Conservation (phyloP, 345 rosid species). For the Citrus sp. region DNA sequence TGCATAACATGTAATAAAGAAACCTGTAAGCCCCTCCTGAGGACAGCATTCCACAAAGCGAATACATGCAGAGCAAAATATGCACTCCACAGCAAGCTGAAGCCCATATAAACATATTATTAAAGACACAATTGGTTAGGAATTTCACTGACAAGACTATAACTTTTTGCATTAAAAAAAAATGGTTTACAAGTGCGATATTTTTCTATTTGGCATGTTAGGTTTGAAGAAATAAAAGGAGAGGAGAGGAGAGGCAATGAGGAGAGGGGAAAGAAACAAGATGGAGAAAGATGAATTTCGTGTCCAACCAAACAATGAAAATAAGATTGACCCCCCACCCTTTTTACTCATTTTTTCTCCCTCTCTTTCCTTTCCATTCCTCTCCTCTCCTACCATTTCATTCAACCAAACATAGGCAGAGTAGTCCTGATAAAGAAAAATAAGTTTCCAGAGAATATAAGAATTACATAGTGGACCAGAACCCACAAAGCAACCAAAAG, state of each 20-base stretch:
- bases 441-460: neutral
- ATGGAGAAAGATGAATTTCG: no score
- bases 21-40: constrained; percentile 96
- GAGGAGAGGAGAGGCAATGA: no score
- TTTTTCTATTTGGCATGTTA: neutral
- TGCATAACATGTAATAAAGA: constrained; percentile 25
- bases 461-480: neutral
- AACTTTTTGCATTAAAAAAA: neutral
- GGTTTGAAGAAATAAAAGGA: no score
- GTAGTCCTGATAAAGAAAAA: no score
- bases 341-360: no score
- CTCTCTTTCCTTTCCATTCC: no score
- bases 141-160: neutral
- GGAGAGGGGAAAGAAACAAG: no score
- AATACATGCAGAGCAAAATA: constrained; percentile 98
- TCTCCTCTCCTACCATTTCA: no score
- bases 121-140: constrained; percentile 15
- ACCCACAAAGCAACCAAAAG: neutral
- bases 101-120: constrained; percentile 19
- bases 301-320: no score
- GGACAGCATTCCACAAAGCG: constrained; percentile 99
- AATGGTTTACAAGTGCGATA: neutral
- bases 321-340: no score
- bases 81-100: constrained; percentile 99
- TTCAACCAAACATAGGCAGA: no score